Conservation (phyloP, 2,329 filamentous ascomycete genomes). For the Hymenoscyphus linearis region DNA sequence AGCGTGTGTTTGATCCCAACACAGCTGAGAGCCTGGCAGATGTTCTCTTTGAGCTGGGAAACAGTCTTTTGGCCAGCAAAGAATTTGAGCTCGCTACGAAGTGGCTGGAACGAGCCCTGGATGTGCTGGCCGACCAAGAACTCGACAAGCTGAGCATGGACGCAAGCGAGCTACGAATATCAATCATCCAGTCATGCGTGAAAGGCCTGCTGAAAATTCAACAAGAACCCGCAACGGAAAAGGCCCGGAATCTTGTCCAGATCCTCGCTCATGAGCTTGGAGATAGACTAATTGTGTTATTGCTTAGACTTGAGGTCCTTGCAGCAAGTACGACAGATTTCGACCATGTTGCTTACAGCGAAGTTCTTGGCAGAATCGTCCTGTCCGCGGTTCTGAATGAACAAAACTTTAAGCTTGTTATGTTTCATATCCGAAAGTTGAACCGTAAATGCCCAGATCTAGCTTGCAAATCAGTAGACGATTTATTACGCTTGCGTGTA, state of each 20-base stretch:
- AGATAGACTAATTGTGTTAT: constrained; percentile 57
- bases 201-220: constrained; percentile 47
- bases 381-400: constrained; percentile 54
- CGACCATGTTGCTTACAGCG: constrained; percentile 43
- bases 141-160: constrained; percentile 52
- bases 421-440: constrained; percentile 64
- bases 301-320: constrained; percentile 65
- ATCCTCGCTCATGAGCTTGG: constrained; percentile 59
- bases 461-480: constrained; percentile 51
- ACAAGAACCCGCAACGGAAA: constrained; percentile 40
- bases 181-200: constrained; percentile 60
- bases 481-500: constrained; percentile 57
- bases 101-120: constrained; percentile 69
- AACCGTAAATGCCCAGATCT: constrained; percentile 47
- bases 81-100: constrained; percentile 52
- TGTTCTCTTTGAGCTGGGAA: constrained; percentile 68
- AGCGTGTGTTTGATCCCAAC: constrained; percentile 38
- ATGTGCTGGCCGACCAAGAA: constrained; percentile 51
- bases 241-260: constrained; percentile 52
- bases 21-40: constrained; percentile 60
- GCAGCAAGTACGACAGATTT: constrained; percentile 44
- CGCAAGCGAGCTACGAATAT: constrained; percentile 58
- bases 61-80: constrained; percentile 45
- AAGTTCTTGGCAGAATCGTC: constrained; percentile 57
- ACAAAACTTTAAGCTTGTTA: constrained; percentile 57